Base-by-base conservation (phyloP, 495 filamentous ascomycete genomes). In the Penicillium pulvis region DNA sequence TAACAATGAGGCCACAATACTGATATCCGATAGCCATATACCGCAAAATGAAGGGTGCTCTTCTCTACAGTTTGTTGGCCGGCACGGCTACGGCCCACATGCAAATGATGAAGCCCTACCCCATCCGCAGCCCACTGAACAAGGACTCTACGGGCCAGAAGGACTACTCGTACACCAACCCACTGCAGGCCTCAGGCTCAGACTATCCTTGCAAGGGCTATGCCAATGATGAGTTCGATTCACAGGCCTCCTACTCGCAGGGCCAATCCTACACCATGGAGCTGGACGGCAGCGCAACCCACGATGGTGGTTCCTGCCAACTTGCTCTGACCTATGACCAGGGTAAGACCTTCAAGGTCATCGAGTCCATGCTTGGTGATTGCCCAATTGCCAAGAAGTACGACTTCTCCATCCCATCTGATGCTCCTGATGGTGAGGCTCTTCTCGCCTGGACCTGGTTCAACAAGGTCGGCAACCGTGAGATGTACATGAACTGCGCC, bases 401-500 rank as follows among this genome's bases (percentile, higher is more conserved):
- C 65, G 56, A 71, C 28, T 85, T 83, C 63, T 69, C 62, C 1
- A 69, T 85, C 19, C 82, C 82, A 14, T 63, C 65, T 1, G 74
- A 76, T 53, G 75, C 77, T 12, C 74, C 75, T 2, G 54, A 58
- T 4, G 82, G 81, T 1, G 65, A 84, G 45, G 90, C 85, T 3
- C 85, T 86, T 2, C 76, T 97, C 44, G 87, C 88, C 16, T 96
- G 91, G 85, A 88, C 89, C 4, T 97, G 93, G 93, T 87, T 93
- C 78, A 97, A 97, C 83, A 87, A 87, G 60, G 69, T 92, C 53
- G 91, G 91, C 49, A 91, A 92, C 76, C 84, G 91, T 20, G 93
- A 97, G 71, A 91, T 95, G 84, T 96, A 96, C 80, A 96, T 95
- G 92, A 92, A 93, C 81, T 97, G 93, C 59, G 89, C 87, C 4